Percentiles rank a stretch among this genome's conserved stretches.
These are phyloP conservation scores for Sugiyamaella sp. DNA, from an alignment of 1,139 yeast species.

Conservation along the genomic window DNA sequence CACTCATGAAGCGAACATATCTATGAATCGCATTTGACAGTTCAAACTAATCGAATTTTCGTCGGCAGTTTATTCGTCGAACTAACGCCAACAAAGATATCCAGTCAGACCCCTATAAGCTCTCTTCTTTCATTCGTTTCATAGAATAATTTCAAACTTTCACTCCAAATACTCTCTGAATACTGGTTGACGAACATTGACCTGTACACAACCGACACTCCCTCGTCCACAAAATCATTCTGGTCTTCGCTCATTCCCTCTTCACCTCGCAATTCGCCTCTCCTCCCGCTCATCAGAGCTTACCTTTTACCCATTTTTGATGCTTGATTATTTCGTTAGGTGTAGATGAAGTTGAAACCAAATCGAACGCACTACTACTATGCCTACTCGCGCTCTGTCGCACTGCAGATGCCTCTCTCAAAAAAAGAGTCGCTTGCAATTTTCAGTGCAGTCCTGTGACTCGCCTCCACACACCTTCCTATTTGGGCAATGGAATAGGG, in stretches of 20 bases:
- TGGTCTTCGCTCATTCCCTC: background rate
- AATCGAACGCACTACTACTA: slow-evolving; percentile 8
- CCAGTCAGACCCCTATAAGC: too few species aligned
- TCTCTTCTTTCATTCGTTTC: too few species aligned
- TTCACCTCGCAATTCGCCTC: slow-evolving; percentile 2
- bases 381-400: background rate
- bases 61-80: too few species aligned
- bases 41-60: too few species aligned
- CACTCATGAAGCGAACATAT: too few species aligned
- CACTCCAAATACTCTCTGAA: too few species aligned
- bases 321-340: slow-evolving; percentile 28
- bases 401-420: slow-evolving; percentile 5
- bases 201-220: too few species aligned
- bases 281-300: slow-evolving; percentile 18
- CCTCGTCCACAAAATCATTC: background rate
- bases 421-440: slow-evolving; percentile 1
- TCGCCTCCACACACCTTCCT: background rate
- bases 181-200: too few species aligned
- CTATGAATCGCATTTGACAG: too few species aligned
- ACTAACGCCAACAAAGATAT: too few species aligned
- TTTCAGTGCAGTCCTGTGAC: slow-evolving; percentile 12
- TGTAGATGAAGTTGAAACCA: slow-evolving; percentile 20
- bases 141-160: too few species aligned
- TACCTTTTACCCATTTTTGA: slow-evolving; percentile 82
- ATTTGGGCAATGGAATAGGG: slow-evolving; percentile 8